Evolutionary conservation across 2,329 filamentous ascomycete genomes (phyloP).

Genomic region (Orbilia javanica): DNA sequence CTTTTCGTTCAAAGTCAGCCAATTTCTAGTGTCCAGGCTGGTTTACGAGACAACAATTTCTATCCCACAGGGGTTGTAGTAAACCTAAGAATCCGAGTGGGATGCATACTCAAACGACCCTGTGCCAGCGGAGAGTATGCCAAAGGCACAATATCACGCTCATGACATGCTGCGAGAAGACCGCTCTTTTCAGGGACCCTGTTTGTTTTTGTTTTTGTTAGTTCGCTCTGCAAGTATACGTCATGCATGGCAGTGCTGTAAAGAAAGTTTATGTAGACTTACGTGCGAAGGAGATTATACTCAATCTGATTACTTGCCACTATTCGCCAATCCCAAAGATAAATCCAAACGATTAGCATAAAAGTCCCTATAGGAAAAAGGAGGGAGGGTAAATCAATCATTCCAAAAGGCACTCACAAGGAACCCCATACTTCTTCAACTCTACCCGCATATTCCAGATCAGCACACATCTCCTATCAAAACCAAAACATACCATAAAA

Average conservation of each 20-base stretch:
- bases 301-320: constrained; percentile 68
- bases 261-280: background rate
- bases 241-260: too few relatives aligned
- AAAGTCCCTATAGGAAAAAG: background rate
- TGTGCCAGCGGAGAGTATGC: constrained; percentile 66
- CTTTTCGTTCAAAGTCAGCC: too few relatives aligned
- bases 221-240: background rate
- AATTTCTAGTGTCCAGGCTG: too few relatives aligned
- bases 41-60: too few relatives aligned
- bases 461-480: background rate
- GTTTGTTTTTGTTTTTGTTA: background rate
- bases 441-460: constrained; percentile 57
- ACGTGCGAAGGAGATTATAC: constrained; percentile 66
- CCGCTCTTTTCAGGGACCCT: constrained; percentile 65
- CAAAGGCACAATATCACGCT: constrained; percentile 66
- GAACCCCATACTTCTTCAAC: constrained; percentile 64
- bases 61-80: too few relatives aligned
- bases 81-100: background rate
- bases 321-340: background rate
- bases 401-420: constrained; percentile 62
- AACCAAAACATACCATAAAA: background rate
- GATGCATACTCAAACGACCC: constrained; percentile 64
- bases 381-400: too few relatives aligned
- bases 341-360: background rate
- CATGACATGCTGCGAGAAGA: constrained; percentile 65